Evolutionary conservation across 768 basidiomycete species (phyloP), one percentile per base, ranked within the genome.

Genomic region (Imleria badia): DNA sequence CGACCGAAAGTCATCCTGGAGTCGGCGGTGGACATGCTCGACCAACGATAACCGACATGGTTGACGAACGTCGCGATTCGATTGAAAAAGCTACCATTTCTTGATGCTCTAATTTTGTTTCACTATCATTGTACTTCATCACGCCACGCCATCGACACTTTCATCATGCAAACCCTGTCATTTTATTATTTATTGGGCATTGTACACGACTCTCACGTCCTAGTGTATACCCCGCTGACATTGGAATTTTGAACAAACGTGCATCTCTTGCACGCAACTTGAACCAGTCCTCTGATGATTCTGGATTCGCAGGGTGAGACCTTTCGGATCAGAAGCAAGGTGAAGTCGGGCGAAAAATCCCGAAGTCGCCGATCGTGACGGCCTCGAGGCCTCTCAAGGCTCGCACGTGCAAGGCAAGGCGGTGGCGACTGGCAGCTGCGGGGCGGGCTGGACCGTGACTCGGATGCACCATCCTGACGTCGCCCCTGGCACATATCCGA

Each of bases 1-100:
- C 77, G 77, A 64, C 87, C 89, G n/a, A 90, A 87, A 67, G 87
- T 90, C 4, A 82, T 91, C 38, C 70, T 90, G 52, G 87, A 90
- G 64, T 84, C 83, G n/a, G 85, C 87, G 13, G 72, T 79, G 56
- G 76, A 81, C 45, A 73, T 79, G 60, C 70, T 81, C 43, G 76
- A 77, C 46, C 73, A 70, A 45, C 71, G 67, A 23, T 72, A 45
- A 54, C 23, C 6, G 4, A 10, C 22, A 10, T 15, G 22, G 8
- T 11, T 10, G 29, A 44, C 38, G 33, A 41, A 38, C 38, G 17
- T 30, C 31, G 34, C 40, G 34, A 36, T 51, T 34, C 31, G 29
- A n/a, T n/a, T n/a, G n/a, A n/a, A 31, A 47, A 46, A 45, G 15
- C 13, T 19, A 17, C 35, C 30, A 26, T 30, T 15, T 42, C 36